Evolutionary conservation across 129 eudicot genomes (phyloP).

Genomic region (Erigeron canadensis): DNA sequence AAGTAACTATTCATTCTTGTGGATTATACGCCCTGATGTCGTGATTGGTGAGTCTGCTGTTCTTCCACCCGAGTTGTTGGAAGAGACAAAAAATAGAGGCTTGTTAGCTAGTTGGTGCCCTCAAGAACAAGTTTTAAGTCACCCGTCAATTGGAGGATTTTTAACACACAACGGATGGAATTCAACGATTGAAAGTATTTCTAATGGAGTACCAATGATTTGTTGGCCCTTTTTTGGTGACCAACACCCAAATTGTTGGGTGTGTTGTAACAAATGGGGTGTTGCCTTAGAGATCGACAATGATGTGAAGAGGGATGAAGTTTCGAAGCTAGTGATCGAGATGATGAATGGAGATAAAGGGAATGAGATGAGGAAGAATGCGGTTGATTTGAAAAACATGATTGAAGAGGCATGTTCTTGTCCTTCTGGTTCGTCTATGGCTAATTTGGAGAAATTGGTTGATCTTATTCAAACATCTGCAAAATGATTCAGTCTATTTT

Average conservation of each 20-base stretch:
- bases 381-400: not conserved
- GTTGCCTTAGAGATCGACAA: not conserved
- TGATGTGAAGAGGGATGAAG: constrained; percentile 8
- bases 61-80: not conserved
- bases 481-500: not conserved
- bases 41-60: not conserved
- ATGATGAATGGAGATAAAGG: constrained; percentile 8
- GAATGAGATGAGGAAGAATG: not conserved
- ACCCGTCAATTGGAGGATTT: not conserved
- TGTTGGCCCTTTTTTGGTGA: constrained; percentile 1
- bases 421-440: constrained; percentile 1
- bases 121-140: not conserved
- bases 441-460: constrained; percentile 6
- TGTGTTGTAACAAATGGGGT: constrained; percentile 11
- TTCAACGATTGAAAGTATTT: constrained; percentile 1
- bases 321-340: constrained; percentile 11
- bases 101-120: not conserved
- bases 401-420: not conserved
- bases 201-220: constrained; percentile 14
- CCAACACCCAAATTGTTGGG: not conserved
- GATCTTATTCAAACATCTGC: not conserved
- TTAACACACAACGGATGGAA: not conserved
- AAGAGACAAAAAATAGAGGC: not conserved
- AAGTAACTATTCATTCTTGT: not conserved
- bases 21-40: not conserved